Base-by-base conservation (phyloP, 169 alveolate species). In the Neospora caninum region DNA sequence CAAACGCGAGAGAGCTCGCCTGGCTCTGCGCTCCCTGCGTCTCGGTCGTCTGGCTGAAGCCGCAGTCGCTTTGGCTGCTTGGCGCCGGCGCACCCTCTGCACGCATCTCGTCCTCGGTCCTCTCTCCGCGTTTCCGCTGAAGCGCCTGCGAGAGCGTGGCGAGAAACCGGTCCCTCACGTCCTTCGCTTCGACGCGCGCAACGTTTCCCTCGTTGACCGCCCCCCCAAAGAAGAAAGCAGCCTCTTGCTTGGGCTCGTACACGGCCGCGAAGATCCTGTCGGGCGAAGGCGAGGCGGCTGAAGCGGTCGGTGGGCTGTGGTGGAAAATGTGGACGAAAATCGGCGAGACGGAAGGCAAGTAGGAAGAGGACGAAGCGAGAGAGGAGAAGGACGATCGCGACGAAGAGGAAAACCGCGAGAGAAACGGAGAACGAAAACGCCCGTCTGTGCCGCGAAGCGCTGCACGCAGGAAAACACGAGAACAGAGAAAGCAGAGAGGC, bases 191-290 rank as follows among this genome's bases (percentile, higher is more conserved):
- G 53, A 31, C 67, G 34, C 45, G 45, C 9, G 88, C 88, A 13
- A 36, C 88, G 34, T 25, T 36, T 4, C 41, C 88, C 20, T 36
- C 41, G n/a, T 42, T 1, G 22, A 82, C 39, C 22, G 39, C 64
- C 22, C 88, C 88, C 34, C 88, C 88, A 38, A 82, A 20, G 39
- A 82, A 42, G 67, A 82, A 22, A 25, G 36, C 88, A 6, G 41
- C 9, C 6, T 9, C 54, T 13, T 25, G 39, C 10, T 25, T 58
- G 64, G 88, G 67, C 25, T 82, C 88, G 64, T 82, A 82, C 20
- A 82, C 64, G 36, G 88, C 88, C 20, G 38, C 53, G 41, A 82
- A 82, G 36, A 82, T 42, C 29, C 88, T 20, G 88, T 82, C 88
- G 45, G 27, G 1, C 43, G 84, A 22, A 13, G 27, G 1, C 43